Base-by-base conservation (phyloP, 2,329 filamentous ascomycete genomes). In the Fusarium clavum region DNA sequence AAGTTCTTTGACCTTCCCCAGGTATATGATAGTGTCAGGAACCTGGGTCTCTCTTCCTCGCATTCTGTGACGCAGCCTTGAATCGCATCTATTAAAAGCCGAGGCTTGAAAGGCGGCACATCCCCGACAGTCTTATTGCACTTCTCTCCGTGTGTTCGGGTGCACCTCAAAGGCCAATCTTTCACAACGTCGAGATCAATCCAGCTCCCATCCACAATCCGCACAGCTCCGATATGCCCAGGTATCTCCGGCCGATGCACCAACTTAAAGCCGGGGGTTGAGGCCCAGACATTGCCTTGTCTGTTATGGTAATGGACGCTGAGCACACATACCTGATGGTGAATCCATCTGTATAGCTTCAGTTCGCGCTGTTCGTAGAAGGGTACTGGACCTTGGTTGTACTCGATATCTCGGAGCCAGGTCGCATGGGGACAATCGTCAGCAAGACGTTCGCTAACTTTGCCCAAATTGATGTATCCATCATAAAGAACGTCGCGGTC, bases 131-230 rank as follows among this genome's bases (percentile, higher is more conserved):
- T 49, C 20, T 34, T 2, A 2, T 34, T 6, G 2, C 46, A 49
- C n/a, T 3, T 18, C 3, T 34, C 7, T 8, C 7, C 20, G 3
- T 49, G 46, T 3, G 3, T 1, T 7, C 9, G 14, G 10, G 0
- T 14, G 14, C 46, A 49, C 6, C 29, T 20, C 5, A 6, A 18
- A 8, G 4, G 20, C 46, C 46, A 49, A 8, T 34, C 4, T 24
- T 9, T 49, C 7, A 49, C 20, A 10, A 32, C 14, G 18, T 34
- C 9, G 4, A 49, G 22, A 20, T 49, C 29, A 12, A 49, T 18
- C 46, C 46, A 49, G 10, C 10, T 32, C 3, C 8, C 10, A 34
- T 49, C 29, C 2, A 24, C 0, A 24, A 24, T 24, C 2, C 20
- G 29, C 11, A 34, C 7, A 12, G 20, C 5, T 3, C 46, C 46